A percentile compares a stretch with the other conserved stretches of the same genome.
These are phyloP conservation scores for Zygosaccharomyces gambellarensis DNA, from an alignment of 805 yeast genomes.

Conservation along the genomic window DNA sequence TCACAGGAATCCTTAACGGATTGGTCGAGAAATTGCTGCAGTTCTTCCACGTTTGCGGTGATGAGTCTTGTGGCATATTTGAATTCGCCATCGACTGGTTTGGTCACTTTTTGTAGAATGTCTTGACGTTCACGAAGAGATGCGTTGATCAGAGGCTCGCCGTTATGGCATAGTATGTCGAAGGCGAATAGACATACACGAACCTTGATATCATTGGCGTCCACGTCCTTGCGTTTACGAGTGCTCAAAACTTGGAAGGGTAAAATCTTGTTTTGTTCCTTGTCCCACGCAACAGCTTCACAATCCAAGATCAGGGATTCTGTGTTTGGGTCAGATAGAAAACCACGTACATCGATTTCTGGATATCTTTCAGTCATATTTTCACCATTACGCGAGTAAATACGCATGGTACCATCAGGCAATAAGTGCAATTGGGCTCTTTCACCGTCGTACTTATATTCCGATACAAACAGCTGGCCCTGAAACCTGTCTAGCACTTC, in stretches of 20 bases:
- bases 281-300: conserved; percentile 98
- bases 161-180: conserved; percentile 74
- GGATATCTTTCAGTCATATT: conserved; percentile 97
- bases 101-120: conserved; percentile 51
- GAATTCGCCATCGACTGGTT: conserved; percentile 68
- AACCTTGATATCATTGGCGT: conserved; percentile 80
- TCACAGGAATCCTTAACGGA: conserved; percentile 88
- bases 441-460: conserved; percentile 96
- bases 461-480: conserved; percentile 84
- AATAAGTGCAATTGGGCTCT: conserved; percentile 89
- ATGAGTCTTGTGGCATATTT: conserved; percentile 72
- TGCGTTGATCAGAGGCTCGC: conserved; percentile 59
- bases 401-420: conserved; percentile 57
- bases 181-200: conserved; percentile 90
- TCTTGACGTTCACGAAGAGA: conserved; percentile 69
- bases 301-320: conserved; percentile 78
- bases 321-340: conserved; percentile 40
- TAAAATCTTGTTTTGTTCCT: conserved; percentile 65
- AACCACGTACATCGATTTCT: conserved; percentile 70
- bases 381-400: conserved; percentile 92
- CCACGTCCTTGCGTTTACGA: conserved; percentile 89
- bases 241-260: conserved; percentile 94
- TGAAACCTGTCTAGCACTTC: conserved; percentile 88
- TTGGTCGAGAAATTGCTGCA: conserved; percentile 80
- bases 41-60: conserved; percentile 63